phyloP scores from a whole-genome alignment of 495 filamentous ascomycete species.

The Hyaloscypha bicolor region DNA sequence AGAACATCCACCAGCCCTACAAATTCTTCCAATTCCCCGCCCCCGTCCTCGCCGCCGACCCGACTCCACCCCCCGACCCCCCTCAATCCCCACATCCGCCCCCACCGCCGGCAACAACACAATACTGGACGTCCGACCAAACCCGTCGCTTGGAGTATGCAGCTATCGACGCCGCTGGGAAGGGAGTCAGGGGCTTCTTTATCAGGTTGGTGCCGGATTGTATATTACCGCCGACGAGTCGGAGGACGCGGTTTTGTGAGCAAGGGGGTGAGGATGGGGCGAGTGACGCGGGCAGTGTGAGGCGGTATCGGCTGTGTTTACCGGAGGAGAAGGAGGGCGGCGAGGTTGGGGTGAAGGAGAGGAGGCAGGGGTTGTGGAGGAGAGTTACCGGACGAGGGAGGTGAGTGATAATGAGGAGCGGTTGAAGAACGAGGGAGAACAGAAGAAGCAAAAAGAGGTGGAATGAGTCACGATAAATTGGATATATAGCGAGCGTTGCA shows the following conservation, averaged over 20 bases:
- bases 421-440: not conserved
- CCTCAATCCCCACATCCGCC: slow-evolving; percentile 6
- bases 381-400: not conserved
- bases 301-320: slow-evolving; percentile 53
- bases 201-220: slow-evolving; percentile 56
- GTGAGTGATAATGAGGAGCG: slow-evolving; percentile 3
- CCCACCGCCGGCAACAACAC: slow-evolving; percentile 53
- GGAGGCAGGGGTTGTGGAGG: not conserved
- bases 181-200: slow-evolving; percentile 55
- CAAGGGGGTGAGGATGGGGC: slow-evolving; percentile 33
- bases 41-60: slow-evolving; percentile 6
- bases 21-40: slow-evolving; percentile 34
- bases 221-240: slow-evolving; percentile 47
- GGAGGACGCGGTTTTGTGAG: slow-evolving; percentile 51
- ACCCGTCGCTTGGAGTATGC: slow-evolving; percentile 58
- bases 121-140: slow-evolving; percentile 59
- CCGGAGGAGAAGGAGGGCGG: slow-evolving; percentile 37
- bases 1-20: slow-evolving; percentile 11
- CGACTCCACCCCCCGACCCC: not conserved
- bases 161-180: slow-evolving; percentile 56
- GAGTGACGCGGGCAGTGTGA: slow-evolving; percentile 55
- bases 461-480: not conserved
- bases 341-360: slow-evolving; percentile 29
- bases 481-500: not conserved
- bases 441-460: too few species aligned